A percentile compares a stretch with the other conserved stretches of the same genome.
phyloP scores from a whole-genome alignment of 2,329 filamentous ascomycete species.

The Claviceps citrina region DNA sequence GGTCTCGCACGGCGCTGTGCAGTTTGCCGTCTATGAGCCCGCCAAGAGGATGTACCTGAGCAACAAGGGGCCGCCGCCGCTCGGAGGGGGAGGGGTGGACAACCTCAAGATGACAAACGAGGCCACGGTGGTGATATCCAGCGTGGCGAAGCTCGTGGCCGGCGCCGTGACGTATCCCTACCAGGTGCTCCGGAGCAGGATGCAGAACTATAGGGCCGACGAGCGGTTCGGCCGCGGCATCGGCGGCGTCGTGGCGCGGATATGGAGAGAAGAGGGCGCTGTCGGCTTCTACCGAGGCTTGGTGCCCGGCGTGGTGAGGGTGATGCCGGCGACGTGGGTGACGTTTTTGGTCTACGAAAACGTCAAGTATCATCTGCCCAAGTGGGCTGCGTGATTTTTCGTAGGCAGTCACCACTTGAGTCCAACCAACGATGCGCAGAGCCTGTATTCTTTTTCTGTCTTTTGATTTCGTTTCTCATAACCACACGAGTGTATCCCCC shows the following conservation, averaged over 20 bases:
- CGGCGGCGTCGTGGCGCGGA: slow-evolving; percentile 52
- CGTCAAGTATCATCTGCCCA: slow-evolving; percentile 54
- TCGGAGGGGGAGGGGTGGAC: not conserved
- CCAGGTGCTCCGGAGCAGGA: slow-evolving; percentile 72
- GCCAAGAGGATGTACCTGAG: slow-evolving; percentile 39
- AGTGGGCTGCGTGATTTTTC: slow-evolving; percentile 14
- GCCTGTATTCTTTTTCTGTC: not conserved
- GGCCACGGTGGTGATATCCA: slow-evolving; percentile 69
- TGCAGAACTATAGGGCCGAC: slow-evolving; percentile 80
- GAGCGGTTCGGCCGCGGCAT: slow-evolving; percentile 56
- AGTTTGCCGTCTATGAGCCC: slow-evolving; percentile 89
- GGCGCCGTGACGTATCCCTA: slow-evolving; percentile 89
- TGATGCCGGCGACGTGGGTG: slow-evolving; percentile 88
- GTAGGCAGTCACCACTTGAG: no score
- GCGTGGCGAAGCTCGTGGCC: slow-evolving; percentile 70
- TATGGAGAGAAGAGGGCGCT: slow-evolving; percentile 66
- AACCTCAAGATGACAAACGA: slow-evolving; percentile 42
- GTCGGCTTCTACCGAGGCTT: slow-evolving; percentile 84
- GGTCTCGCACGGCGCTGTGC: slow-evolving; percentile 81
- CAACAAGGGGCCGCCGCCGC: not conserved
- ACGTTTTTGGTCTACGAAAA: slow-evolving; percentile 98
- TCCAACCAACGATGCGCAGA: no score
- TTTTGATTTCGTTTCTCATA: not conserved
- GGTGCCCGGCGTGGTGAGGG: slow-evolving; percentile 74
- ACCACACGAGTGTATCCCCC: no score